phyloP scores from a whole-genome alignment of 306 rosid genomes.

The Gastrolobium villosum region DNA sequence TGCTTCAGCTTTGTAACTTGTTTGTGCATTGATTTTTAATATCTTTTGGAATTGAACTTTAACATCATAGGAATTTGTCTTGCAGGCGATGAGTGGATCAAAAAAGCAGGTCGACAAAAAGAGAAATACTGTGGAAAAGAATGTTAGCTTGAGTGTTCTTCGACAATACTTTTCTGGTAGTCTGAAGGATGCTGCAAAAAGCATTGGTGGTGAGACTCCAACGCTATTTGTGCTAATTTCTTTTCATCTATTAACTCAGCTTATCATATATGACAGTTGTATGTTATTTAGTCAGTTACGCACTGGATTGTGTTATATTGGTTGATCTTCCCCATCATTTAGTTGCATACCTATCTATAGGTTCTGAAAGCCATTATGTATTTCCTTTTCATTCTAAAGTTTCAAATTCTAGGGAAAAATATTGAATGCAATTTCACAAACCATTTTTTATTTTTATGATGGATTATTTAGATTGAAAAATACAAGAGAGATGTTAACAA shows the following conservation, averaged over 20 bases:
- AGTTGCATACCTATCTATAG: not conserved
- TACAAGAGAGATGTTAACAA: not conserved
- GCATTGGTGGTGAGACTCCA: slow-evolving; percentile 83
- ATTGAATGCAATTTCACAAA: slow-evolving; percentile 7
- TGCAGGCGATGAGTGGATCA: slow-evolving; percentile 64
- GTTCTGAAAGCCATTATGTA: slow-evolving; percentile 4
- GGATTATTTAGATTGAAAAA: slow-evolving; percentile 18
- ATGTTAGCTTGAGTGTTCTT: slow-evolving; percentile 90
- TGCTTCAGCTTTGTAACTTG: slow-evolving; percentile 32
- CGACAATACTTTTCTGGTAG: slow-evolving; percentile 96
- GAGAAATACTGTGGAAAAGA: slow-evolving; percentile 79
- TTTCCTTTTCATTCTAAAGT: not conserved
- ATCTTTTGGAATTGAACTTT: slow-evolving; percentile 41
- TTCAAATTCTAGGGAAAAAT: slow-evolving; percentile 18
- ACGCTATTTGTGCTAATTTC: slow-evolving; percentile 23
- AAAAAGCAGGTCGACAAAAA: slow-evolving; percentile 81
- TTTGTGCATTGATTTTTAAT: slow-evolving; percentile 30
- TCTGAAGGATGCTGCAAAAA: slow-evolving; percentile 97
- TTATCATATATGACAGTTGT: slow-evolving; percentile 39
- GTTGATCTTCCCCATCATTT: slow-evolving; percentile 36
- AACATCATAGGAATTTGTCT: slow-evolving; percentile 37
- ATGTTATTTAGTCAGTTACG: slow-evolving; percentile 25
- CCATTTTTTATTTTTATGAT: not conserved
- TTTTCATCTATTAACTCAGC: not conserved
- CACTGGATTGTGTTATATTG: not conserved